A percentile compares a stretch with the other conserved stretches of the same genome.
Conservation (phyloP, 2,329 filamentous ascomycete genomes). For the Fusarium chlamydosporum region DNA sequence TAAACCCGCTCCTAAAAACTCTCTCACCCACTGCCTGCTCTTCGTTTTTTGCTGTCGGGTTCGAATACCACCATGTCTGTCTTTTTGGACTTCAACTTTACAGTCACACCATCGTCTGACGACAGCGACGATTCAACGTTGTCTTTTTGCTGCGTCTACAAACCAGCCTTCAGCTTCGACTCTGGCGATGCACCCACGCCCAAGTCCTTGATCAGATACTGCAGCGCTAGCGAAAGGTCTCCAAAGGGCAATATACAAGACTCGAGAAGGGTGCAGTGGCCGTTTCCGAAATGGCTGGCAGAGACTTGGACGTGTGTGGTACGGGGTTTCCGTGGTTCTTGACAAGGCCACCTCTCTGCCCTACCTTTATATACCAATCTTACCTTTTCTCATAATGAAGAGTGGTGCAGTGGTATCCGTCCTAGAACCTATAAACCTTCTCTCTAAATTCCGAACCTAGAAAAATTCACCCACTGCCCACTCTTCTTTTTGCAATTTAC, state of each 20-base stretch:
- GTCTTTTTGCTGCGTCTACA: no score
- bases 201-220: no score
- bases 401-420: conserved; percentile 21
- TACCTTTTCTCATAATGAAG: neutral
- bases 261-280: no score
- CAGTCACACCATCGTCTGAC: no score
- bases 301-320: neutral
- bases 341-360: no score
- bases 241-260: no score
- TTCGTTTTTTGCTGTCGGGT: neutral
- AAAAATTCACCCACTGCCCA: conserved; percentile 14
- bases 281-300: neutral
- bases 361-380: conserved; percentile 1
- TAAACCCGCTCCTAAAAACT: neutral
- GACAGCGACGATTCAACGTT: no score
- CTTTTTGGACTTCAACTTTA: no score
- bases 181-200: no score
- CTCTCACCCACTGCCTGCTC: neutral
- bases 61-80: neutral
- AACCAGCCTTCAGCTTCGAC: no score
- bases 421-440: conserved; percentile 14
- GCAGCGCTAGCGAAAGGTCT: no score
- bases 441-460: neutral
- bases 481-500: neutral
- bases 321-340: no score